Base-by-base conservation (phyloP, 2,329 filamentous ascomycete genomes). In the Fusarium liriodendri region DNA sequence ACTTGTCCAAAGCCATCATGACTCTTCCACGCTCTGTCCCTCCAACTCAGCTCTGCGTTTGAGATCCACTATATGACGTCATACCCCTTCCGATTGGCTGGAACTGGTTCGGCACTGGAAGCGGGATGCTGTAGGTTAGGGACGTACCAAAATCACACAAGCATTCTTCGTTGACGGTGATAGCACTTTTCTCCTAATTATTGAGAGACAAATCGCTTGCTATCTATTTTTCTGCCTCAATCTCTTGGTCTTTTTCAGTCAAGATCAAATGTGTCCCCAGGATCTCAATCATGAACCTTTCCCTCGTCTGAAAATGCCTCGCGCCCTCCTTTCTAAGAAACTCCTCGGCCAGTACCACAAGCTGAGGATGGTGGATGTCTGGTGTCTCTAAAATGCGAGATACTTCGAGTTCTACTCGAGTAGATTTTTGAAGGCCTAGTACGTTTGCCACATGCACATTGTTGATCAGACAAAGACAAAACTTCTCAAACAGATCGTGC, bases 401-500 rank as follows among this genome's bases (percentile, higher is more conserved):
- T 0, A 62, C 55, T 4, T 37, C 62, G 1, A 75, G 14, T 2
- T 66, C 42, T 2, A 65, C 62, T 9, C 20, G 55, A 4, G 14
- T 32, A 1, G n/a, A 58, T 0, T 55, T 22, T 0, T 33, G 14
- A 5, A 50, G 29, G 4, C 37, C 40, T 8, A 78, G 32, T 0
- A 73, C 7, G 6, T 32, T 54, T 3, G 32, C 18, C 3, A 63
- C 7, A 1, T 45, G 45, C 1, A 50, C 54, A 18, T 67, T 64
- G 2, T 61, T 38, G 5, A 78, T 18, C 3, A 77, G 35, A 3
- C 45, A 60, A 6, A 75, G 18, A 16, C 54, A 67, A 0, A 78
- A 69, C 2, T 67, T 59, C 2, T 77, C 76, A 18, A 77, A 76
- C 0, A 77, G n/a, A 1, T 73, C 74, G 0, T 78, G 64, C 2